phyloP scores from a whole-genome alignment of 371 early-diverging fungal genomes.

The Mucor indicus region DNA sequence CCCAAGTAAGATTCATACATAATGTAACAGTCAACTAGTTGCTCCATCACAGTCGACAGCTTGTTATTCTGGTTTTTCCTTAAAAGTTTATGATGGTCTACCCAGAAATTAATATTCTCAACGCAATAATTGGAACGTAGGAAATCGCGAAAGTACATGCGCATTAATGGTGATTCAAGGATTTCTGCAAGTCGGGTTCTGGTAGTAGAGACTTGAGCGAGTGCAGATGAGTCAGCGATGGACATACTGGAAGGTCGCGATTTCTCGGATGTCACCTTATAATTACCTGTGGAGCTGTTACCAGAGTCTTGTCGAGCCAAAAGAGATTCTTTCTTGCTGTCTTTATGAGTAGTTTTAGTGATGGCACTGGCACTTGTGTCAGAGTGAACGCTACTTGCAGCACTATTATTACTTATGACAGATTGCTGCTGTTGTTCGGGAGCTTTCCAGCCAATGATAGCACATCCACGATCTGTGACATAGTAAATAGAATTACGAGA shows the following conservation, averaged over 20 bases:
- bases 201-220: neutral
- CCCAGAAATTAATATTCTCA: conserved; percentile 62
- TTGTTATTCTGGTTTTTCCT: neutral
- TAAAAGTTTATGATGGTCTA: conserved; percentile 41
- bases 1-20: conserved; percentile 59
- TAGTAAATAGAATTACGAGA: conserved; percentile 53
- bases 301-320: too few relatives aligned
- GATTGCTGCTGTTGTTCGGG: neutral
- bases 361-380: too few relatives aligned
- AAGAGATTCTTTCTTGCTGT: too few relatives aligned
- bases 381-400: too few relatives aligned
- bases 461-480: conserved; percentile 55
- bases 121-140: conserved; percentile 60
- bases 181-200: conserved; percentile 50
- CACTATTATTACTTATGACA: too few relatives aligned
- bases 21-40: conserved; percentile 49
- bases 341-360: too few relatives aligned
- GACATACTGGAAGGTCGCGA: conserved; percentile 16
- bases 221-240: conserved; percentile 6
- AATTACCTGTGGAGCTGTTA: too few relatives aligned
- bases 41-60: conserved; percentile 12
- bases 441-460: conserved; percentile 49
- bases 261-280: too few relatives aligned
- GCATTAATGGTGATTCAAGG: conserved; percentile 49
- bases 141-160: conserved; percentile 61